phyloP scores from a whole-genome alignment of 2,329 filamentous ascomycete genomes.

The Immersiporthe knoxdaviesiana region DNA sequence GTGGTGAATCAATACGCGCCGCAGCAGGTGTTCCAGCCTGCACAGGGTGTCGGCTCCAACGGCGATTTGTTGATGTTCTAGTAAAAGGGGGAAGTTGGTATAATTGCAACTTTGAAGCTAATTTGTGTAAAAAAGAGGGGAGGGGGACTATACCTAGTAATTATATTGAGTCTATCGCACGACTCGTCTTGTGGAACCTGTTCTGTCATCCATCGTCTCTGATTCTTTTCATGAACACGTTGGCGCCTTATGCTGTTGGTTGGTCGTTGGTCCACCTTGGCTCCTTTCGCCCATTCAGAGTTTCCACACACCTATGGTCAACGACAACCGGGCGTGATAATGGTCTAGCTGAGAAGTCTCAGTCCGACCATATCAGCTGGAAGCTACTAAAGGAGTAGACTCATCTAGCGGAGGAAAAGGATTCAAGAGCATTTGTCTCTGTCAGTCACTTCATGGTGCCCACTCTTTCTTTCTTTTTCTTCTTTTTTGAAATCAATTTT shows the following conservation, averaged over 20 bases:
- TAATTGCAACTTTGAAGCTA: neutral
- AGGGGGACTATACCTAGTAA: neutral
- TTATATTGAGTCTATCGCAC: neutral
- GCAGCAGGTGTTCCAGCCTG: conserved; percentile 74
- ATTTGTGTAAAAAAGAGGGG: neutral
- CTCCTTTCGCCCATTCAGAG: neutral
- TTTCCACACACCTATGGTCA: neutral
- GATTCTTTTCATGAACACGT: neutral
- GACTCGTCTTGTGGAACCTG: neutral
- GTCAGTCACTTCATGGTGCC: neutral
- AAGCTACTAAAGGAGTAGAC: too few species aligned
- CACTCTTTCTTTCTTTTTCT: too few species aligned
- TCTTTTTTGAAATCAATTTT: neutral
- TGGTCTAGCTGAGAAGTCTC: neutral
- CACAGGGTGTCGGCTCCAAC: conserved; percentile 65
- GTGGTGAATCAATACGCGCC: conserved; percentile 84
- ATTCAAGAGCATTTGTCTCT: neutral
- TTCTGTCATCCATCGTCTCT: neutral
- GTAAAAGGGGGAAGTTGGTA: too few species aligned
- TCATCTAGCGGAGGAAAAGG: too few species aligned
- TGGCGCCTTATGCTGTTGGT: neutral
- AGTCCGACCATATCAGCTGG: neutral
- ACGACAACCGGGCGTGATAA: neutral
- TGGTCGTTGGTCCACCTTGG: neutral
- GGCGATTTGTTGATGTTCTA: conserved; percentile 72